Conservation (phyloP, 2,329 filamentous ascomycete genomes). For the Blumeriella jaapii region DNA sequence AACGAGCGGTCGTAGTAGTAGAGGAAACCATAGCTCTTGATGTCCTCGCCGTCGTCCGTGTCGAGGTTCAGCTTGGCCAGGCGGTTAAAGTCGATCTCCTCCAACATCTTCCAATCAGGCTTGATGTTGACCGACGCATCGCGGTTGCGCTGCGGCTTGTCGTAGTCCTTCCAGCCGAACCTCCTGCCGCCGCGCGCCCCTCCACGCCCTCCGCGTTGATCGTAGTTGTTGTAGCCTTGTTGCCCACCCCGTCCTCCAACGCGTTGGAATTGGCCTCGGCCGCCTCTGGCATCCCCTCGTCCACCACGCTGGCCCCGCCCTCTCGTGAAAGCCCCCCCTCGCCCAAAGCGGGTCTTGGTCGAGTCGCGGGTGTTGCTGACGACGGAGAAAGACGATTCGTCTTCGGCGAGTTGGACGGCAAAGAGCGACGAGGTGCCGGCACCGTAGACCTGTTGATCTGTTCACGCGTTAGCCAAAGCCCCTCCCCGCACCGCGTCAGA, state of each 20-base stretch:
- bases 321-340: constrained; percentile 82
- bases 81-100: constrained; percentile 98
- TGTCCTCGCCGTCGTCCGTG: constrained; percentile 84
- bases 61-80: constrained; percentile 93
- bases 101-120: constrained; percentile 86
- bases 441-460: constrained; percentile 95
- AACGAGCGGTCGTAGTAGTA: constrained; percentile 96
- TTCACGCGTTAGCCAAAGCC: constrained; percentile 5
- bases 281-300: constrained; percentile 55
- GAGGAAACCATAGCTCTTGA: constrained; percentile 92
- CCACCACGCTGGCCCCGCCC: constrained; percentile 62
- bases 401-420: constrained; percentile 82
- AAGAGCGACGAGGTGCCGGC: constrained; percentile 79
- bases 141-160: constrained; percentile 93
- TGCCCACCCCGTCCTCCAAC: constrained; percentile 58
- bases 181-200: constrained; percentile 68
- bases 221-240: constrained; percentile 55
- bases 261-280: constrained; percentile 55
- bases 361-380: constrained; percentile 90
- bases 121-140: constrained; percentile 95
- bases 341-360: constrained; percentile 74
- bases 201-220: constrained; percentile 56
- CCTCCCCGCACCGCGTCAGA: background rate
- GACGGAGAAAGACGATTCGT: constrained; percentile 95
- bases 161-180: constrained; percentile 97